Conservation (phyloP, 495 filamentous ascomycete genomes). For the Penicillium paradoxum region DNA sequence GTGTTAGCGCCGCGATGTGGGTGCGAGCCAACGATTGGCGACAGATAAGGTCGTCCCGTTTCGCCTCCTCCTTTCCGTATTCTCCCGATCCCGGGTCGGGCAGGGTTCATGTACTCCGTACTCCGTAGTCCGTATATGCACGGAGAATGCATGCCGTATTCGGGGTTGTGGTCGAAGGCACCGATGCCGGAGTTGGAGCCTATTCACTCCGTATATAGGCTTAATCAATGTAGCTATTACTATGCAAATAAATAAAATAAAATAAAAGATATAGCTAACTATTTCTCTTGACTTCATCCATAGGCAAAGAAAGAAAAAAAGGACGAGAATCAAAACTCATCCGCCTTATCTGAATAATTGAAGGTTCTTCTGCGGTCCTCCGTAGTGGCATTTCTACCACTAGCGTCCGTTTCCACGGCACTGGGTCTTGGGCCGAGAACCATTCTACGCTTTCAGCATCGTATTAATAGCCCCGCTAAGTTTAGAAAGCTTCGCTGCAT, state of each 20-base stretch:
- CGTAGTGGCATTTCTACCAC: not conserved
- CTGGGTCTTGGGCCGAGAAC: not conserved
- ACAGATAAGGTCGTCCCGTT: conserved; percentile 5
- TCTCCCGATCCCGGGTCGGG: not conserved
- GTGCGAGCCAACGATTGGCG: conserved; percentile 3
- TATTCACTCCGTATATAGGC: not conserved
- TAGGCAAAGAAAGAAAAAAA: no score
- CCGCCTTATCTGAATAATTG: not conserved
- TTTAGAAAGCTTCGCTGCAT: not conserved
- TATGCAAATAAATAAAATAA: no score
- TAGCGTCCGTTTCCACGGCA: not conserved
- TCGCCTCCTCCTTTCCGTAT: not conserved
- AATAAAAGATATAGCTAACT: no score
- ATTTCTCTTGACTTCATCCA: no score
- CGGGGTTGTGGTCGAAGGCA: not conserved
- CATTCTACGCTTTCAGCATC: not conserved
- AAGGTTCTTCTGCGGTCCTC: not conserved
- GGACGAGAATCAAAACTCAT: no score
- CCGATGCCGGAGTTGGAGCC: not conserved
- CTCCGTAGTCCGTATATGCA: no score
- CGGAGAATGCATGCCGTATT: not conserved
- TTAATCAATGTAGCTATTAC: no score
- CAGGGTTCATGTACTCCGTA: no score
- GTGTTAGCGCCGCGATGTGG: not conserved
- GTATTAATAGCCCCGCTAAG: not conserved